A percentile compares a stretch with the other conserved stretches of the same genome.
phyloP scores from a whole-genome alignment of 23 red algal species.

The Gracilaria gracilis region DNA sequence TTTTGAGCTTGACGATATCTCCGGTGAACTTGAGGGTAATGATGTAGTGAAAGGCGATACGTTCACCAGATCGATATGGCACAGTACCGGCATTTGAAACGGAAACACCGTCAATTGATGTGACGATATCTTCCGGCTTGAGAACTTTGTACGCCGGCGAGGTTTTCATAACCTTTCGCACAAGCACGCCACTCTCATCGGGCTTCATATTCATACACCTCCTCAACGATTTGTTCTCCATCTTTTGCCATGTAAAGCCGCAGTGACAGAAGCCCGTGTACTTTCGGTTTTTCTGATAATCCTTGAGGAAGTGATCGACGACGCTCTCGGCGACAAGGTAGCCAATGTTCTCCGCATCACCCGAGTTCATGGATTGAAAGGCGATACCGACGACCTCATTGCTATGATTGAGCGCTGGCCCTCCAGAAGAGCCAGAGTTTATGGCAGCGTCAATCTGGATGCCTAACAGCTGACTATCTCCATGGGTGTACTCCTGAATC shows the following conservation, averaged over 20 bases:
- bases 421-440: slow-evolving; percentile 94
- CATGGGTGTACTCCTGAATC: slow-evolving; percentile 79
- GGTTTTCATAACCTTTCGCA: slow-evolving; percentile 67
- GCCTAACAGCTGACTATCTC: slow-evolving; percentile 40
- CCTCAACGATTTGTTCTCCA: slow-evolving; percentile 88
- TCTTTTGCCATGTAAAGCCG: slow-evolving; percentile 81
- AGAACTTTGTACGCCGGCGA: slow-evolving; percentile 65
- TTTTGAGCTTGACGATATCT: slow-evolving; percentile 63
- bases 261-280: slow-evolving; percentile 90
- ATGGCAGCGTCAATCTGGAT: slow-evolving; percentile 76
- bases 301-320: slow-evolving; percentile 87
- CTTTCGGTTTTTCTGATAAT: slow-evolving; percentile 51
- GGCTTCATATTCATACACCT: slow-evolving; percentile 61
- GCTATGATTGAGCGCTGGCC: slow-evolving; percentile 80
- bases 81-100: slow-evolving; percentile 95
- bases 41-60: slow-evolving; percentile 89
- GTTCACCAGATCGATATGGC: slow-evolving; percentile 79
- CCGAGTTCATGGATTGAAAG: slow-evolving; percentile 79
- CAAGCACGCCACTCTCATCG: slow-evolving; percentile 69
- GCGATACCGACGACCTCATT: slow-evolving; percentile 82
- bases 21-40: slow-evolving; percentile 83
- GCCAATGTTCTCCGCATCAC: slow-evolving; percentile 82
- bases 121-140: slow-evolving; percentile 84
- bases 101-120: slow-evolving; percentile 74
- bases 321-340: slow-evolving; percentile 90